phyloP scores from a whole-genome alignment of 2,329 filamentous ascomycete genomes.

The Talaromyces sp. region DNA sequence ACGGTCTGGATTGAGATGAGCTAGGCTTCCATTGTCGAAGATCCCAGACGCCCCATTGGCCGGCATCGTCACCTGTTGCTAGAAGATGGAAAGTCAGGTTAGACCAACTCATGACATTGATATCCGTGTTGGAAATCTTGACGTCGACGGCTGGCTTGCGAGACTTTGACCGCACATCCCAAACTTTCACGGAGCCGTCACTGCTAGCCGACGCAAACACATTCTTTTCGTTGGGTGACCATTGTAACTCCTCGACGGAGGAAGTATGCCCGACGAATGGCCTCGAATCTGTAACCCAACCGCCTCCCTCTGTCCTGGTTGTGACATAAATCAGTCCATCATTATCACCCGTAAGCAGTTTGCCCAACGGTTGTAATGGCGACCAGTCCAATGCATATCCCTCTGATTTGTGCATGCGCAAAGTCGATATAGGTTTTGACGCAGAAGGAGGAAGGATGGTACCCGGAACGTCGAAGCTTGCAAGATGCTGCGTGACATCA shows the following conservation, averaged over 20 bases:
- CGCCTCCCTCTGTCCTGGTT: conserved; percentile 77
- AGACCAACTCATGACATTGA: conserved; percentile 97
- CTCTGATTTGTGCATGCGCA: conserved; percentile 86
- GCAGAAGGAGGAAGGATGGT: conserved; percentile 72
- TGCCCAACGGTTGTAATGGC: conserved; percentile 69
- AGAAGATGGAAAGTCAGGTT: conserved; percentile 81
- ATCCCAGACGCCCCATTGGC: conserved; percentile 94
- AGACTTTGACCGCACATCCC: conserved; percentile 89
- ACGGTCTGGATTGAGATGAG: conserved; percentile 52
- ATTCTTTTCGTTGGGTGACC: conserved; percentile 87
- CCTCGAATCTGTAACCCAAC: conserved; percentile 80
- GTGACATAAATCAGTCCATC: conserved; percentile 85
- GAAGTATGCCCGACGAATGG: conserved; percentile 78
- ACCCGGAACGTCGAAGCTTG: conserved; percentile 85
- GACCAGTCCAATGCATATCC: conserved; percentile 99
- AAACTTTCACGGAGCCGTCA: conserved; percentile 91
- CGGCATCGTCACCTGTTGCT: conserved; percentile 88
- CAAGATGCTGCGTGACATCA: conserved; percentile 84
- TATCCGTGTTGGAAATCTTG: conserved; percentile 74
- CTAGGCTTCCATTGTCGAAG: conserved; percentile 85
- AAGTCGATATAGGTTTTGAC: conserved; percentile 80
- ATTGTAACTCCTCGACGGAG: conserved; percentile 92
- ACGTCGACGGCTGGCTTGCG: conserved; percentile 83
- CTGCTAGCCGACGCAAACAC: conserved; percentile 93
- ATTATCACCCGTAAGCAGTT: conserved; percentile 87